These are phyloP conservation scores for Sparassis latifolia DNA, from an alignment of 1,284 basidiomycete species.

Conservation along the genomic window DNA sequence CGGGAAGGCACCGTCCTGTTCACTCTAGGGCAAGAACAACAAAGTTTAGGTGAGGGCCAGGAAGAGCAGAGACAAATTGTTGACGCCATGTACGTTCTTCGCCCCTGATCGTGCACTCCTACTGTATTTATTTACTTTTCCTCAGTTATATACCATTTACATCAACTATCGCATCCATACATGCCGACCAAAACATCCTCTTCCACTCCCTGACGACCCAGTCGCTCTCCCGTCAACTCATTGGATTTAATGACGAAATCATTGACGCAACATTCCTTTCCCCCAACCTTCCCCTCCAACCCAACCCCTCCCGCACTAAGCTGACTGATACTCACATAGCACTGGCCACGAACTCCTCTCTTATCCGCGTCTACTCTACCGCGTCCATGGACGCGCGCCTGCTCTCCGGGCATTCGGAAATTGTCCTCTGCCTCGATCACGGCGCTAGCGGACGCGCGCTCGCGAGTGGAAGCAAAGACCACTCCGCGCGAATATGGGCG, in stretches of 20 bases:
- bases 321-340: conserved; percentile 70
- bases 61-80: conserved; percentile 78
- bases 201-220: conserved; percentile 72
- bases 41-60: conserved; percentile 43
- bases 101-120: neutral
- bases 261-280: conserved; percentile 83
- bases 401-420: conserved; percentile 84
- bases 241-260: conserved; percentile 98
- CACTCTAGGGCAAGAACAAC: conserved; percentile 49
- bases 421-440: conserved; percentile 82
- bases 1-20: conserved; percentile 58
- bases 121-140: conserved; percentile 16
- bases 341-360: conserved; percentile 91
- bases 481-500: conserved; percentile 83
- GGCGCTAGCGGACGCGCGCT: conserved; percentile 66
- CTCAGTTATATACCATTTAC: conserved; percentile 60
- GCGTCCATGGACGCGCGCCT: conserved; percentile 73
- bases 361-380: conserved; percentile 83
- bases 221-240: conserved; percentile 73
- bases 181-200: conserved; percentile 95
- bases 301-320: conserved; percentile 12
- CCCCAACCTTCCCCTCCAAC: conserved; percentile 23
- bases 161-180: conserved; percentile 78
- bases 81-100: conserved; percentile 55
- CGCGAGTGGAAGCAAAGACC: conserved; percentile 91